A percentile compares a stretch with the other conserved stretches of the same genome.
These are phyloP conservation scores for Fusarium veterinarium DNA, from an alignment of 2,329 filamentous ascomycete species.

Conservation along the genomic window DNA sequence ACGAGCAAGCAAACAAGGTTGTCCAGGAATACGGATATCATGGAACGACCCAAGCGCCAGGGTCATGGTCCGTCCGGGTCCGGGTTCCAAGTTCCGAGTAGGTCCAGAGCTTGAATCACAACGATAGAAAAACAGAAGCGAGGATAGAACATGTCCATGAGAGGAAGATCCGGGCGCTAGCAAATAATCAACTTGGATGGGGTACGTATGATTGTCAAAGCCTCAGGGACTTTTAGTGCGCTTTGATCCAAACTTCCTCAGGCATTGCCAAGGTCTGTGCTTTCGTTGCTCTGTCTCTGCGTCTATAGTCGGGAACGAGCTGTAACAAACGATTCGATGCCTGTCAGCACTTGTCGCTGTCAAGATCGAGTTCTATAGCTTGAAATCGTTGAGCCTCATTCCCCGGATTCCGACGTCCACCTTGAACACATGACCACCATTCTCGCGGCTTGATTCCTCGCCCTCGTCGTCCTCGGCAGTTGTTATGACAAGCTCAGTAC, in stretches of 20 bases:
- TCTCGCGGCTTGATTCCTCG: slow-evolving; percentile 69
- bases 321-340: background rate
- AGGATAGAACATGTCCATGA: background rate
- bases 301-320: slow-evolving; percentile 3
- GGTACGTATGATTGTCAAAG: slow-evolving; percentile 5
- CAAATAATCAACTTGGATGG: slow-evolving; percentile 1
- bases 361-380: slow-evolving; percentile 51
- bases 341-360: background rate
- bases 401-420: slow-evolving; percentile 81
- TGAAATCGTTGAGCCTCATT: slow-evolving; percentile 72
- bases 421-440: slow-evolving; percentile 78
- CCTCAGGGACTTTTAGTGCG: slow-evolving; percentile 8
- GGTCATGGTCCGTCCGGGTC: slow-evolving; percentile 22
- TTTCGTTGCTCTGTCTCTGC: slow-evolving; percentile 3
- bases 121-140: slow-evolving; percentile 6
- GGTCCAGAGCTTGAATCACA: slow-evolving; percentile 6
- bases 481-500: slow-evolving; percentile 81
- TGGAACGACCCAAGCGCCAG: slow-evolving; percentile 25
- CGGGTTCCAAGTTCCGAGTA: slow-evolving; percentile 1
- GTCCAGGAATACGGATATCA: background rate
- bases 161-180: slow-evolving; percentile 1
- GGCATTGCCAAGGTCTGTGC: slow-evolving; percentile 29
- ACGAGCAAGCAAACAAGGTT: slow-evolving; percentile 15
- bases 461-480: slow-evolving; percentile 76
- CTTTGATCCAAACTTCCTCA: slow-evolving; percentile 3